Percentiles rank a stretch among this genome's conserved stretches.
Conservation (phyloP, 208 protist genomes). For the Blechomonas ayalai region DNA sequence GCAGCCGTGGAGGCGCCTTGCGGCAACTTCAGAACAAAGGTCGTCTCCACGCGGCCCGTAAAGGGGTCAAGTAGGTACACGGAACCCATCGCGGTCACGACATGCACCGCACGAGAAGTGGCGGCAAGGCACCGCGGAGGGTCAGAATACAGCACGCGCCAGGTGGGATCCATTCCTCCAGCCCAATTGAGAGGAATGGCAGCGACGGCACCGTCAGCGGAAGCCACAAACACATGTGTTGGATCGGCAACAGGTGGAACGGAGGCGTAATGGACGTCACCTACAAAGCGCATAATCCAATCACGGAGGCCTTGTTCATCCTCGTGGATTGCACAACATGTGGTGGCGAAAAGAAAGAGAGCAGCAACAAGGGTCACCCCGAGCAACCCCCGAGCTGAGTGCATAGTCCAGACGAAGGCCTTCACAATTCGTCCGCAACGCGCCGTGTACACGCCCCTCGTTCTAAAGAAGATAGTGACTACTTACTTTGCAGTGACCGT, state of each 20-base stretch:
- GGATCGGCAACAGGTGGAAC: constrained; percentile 20
- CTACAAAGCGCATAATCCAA: constrained; percentile 68
- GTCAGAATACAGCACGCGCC: constrained; percentile 42
- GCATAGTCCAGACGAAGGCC: too few species aligned
- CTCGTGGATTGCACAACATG: constrained; percentile 61
- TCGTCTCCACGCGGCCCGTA: constrained; percentile 47
- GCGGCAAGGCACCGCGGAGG: constrained; percentile 48
- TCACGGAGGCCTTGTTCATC: constrained; percentile 83
- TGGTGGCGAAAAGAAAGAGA: constrained; percentile 6
- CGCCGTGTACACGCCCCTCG: too few species aligned
- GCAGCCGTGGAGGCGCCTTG: constrained; percentile 12
- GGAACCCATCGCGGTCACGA: constrained; percentile 32
- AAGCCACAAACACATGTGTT: constrained; percentile 38
- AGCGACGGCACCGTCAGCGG: constrained; percentile 62
- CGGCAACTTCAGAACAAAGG: constrained; percentile 26
- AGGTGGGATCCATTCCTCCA: constrained; percentile 37
- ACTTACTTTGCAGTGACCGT: too few species aligned
- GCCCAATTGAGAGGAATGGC: constrained; percentile 22
- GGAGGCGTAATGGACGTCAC: constrained; percentile 58
- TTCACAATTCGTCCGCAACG: too few species aligned
- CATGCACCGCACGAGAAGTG: constrained; percentile 16
- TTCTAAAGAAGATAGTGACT: too few species aligned
- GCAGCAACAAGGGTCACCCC: constrained; percentile 5
- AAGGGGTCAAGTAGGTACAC: constrained; percentile 36
- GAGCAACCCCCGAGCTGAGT: too few species aligned